Percentiles rank a stretch among this genome's conserved stretches.
These are phyloP conservation scores for Marasmius oreades DNA, from an alignment of 1,284 basidiomycete genomes.

Conservation along the genomic window DNA sequence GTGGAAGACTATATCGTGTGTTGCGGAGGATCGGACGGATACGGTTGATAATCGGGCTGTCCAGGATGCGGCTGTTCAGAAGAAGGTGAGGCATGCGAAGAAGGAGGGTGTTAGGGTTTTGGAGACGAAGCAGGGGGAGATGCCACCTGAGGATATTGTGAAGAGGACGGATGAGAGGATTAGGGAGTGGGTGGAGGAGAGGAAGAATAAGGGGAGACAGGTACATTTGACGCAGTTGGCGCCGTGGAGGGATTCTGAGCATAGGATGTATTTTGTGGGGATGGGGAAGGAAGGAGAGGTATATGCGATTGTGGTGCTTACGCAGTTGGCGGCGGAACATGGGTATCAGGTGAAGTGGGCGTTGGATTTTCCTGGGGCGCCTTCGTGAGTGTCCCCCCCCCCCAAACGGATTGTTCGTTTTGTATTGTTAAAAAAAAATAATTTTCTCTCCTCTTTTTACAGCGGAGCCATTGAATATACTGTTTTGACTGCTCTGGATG, in stretches of 20 bases:
- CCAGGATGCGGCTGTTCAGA: slow-evolving; percentile 18
- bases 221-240: slow-evolving; percentile 51
- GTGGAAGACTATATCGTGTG: slow-evolving; percentile 49
- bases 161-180: slow-evolving; percentile 4
- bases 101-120: slow-evolving; percentile 8
- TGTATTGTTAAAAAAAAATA: neutral
- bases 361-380: slow-evolving; percentile 46
- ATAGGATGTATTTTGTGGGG: slow-evolving; percentile 48
- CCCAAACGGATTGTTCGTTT: too few species aligned
- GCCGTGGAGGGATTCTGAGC: slow-evolving; percentile 49
- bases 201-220: slow-evolving; percentile 45
- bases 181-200: slow-evolving; percentile 24
- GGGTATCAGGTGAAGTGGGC: slow-evolving; percentile 61
- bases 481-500: slow-evolving; percentile 43
- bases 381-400: neutral
- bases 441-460: neutral
- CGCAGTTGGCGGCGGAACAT: slow-evolving; percentile 45
- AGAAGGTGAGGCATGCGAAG: slow-evolving; percentile 15
- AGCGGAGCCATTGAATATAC: slow-evolving; percentile 30
- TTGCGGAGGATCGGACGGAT: slow-evolving; percentile 51
- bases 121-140: slow-evolving; percentile 1
- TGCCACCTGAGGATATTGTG: neutral
- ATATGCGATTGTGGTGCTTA: slow-evolving; percentile 47
- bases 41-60: slow-evolving; percentile 21
- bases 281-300: slow-evolving; percentile 25